Evolutionary conservation across 257 asterid genomes (phyloP).

Genomic region (Sherardia arvensis): DNA sequence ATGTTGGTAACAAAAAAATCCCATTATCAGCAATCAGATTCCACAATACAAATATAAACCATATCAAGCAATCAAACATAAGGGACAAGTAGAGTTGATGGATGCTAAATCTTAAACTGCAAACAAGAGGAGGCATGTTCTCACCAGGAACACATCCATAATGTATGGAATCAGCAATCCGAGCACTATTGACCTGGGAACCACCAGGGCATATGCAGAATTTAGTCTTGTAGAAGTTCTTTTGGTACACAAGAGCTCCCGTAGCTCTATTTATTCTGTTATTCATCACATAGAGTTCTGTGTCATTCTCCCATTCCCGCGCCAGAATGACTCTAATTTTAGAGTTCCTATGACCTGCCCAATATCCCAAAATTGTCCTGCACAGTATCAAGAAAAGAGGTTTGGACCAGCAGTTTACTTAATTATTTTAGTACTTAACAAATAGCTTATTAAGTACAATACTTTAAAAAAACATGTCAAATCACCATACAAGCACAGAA

Average conservation of each 20-base stretch:
- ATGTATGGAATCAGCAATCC: conserved; percentile 94
- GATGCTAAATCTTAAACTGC: neutral
- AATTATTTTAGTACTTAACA: neutral
- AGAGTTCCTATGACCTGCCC: conserved; percentile 99
- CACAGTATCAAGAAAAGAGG: conserved; percentile 14
- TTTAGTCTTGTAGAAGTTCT: conserved; percentile 78
- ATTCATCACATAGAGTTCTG: conserved; percentile 80
- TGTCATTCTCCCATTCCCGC: conserved; percentile 91
- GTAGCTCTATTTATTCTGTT: conserved; percentile 84
- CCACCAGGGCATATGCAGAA: conserved; percentile 99
- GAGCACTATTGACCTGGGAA: conserved; percentile 99
- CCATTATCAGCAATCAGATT: no score
- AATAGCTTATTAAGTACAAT: neutral
- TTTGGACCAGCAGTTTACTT: neutral
- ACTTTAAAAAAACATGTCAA: neutral
- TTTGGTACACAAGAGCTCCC: conserved; percentile 84
- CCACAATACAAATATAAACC: no score
- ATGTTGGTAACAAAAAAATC: no score
- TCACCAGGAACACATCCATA: conserved; percentile 98
- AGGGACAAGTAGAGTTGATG: neutral
- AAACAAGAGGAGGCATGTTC: conserved; percentile 12
- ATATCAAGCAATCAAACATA: neutral
- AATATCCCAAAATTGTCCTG: conserved; percentile 94
- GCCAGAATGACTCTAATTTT: conserved; percentile 91
- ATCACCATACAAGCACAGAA: neutral